Evolutionary conservation across 805 yeast species (phyloP).

Genomic region (Metschnikowia orientalis): DNA sequence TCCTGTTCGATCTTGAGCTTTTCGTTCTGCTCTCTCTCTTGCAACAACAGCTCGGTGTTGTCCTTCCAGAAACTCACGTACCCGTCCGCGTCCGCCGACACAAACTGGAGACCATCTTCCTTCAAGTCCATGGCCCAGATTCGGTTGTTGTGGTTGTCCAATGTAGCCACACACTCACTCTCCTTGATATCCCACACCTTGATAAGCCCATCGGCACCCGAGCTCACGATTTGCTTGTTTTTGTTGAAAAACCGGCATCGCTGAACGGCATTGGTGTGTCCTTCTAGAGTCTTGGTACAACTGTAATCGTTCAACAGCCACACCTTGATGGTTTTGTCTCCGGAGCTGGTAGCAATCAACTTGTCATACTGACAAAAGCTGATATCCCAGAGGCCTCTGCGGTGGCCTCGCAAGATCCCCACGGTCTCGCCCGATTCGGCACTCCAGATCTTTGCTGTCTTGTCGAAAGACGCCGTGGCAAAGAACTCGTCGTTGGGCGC

Average conservation of each 20-base stretch:
- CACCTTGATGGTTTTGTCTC: slow-evolving; percentile 83
- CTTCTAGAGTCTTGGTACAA: slow-evolving; percentile 82
- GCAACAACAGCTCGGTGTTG: slow-evolving; percentile 66
- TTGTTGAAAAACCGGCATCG: slow-evolving; percentile 66
- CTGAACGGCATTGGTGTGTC: slow-evolving; percentile 90
- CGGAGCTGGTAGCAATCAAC: slow-evolving; percentile 75
- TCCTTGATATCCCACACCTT: slow-evolving; percentile 79
- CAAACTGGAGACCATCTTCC: slow-evolving; percentile 62
- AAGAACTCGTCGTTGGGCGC: slow-evolving; percentile 86
- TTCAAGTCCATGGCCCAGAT: slow-evolving; percentile 83
- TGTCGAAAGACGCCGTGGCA: slow-evolving; percentile 94
- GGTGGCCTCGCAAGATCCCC: slow-evolving; percentile 84
- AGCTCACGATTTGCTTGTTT: slow-evolving; percentile 63
- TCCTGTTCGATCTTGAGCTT: slow-evolving; percentile 74
- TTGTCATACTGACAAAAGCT: slow-evolving; percentile 78
- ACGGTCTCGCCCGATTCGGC: slow-evolving; percentile 78
- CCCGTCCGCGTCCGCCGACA: slow-evolving; percentile 95
- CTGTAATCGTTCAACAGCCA: slow-evolving; percentile 82
- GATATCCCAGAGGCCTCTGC: slow-evolving; percentile 92
- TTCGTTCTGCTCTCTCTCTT: slow-evolving; percentile 47
- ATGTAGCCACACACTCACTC: slow-evolving; percentile 71
- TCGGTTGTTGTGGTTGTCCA: slow-evolving; percentile 88
- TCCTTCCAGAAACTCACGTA: slow-evolving; percentile 86
- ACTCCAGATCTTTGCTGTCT: slow-evolving; percentile 88
- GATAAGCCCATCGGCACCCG: slow-evolving; percentile 93